Percentiles rank a stretch among this genome's conserved stretches.
These are phyloP conservation scores for Metschnikowia proteae DNA, from an alignment of 805 yeast genomes.

Conservation along the genomic window DNA sequence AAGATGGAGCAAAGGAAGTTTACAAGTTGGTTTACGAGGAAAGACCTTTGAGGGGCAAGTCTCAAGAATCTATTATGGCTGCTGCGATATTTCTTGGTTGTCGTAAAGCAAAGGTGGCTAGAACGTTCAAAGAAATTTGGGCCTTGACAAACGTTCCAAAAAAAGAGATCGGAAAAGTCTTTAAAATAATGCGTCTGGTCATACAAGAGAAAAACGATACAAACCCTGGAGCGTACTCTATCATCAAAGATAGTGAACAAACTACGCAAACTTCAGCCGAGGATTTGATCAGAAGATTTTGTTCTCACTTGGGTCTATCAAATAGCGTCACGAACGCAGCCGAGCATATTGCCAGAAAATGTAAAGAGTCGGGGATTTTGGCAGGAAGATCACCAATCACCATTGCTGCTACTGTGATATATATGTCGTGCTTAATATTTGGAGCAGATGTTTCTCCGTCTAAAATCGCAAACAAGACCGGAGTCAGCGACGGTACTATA, in stretches of 20 bases:
- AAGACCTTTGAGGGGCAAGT: conserved; percentile 78
- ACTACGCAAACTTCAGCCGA: conserved; percentile 90
- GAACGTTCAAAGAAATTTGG: conserved; percentile 94
- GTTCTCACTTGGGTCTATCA: conserved; percentile 87
- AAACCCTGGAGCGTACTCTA: conserved; percentile 39
- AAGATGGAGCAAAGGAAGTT: conserved; percentile 96
- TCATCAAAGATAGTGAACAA: conserved; percentile 48
- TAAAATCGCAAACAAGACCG: conserved; percentile 85
- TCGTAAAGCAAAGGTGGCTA: conserved; percentile 86
- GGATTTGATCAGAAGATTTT: conserved; percentile 91
- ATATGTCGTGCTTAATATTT: conserved; percentile 88
- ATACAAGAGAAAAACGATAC: conserved; percentile 54
- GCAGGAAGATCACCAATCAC: conserved; percentile 98
- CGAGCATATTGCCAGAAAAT: conserved; percentile 83
- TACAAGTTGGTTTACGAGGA: conserved; percentile 89
- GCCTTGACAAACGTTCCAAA: conserved; percentile 90
- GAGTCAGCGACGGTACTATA: conserved; percentile 96
- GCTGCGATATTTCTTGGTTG: conserved; percentile 95
- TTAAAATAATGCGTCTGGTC: conserved; percentile 68
- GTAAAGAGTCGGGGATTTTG: conserved; percentile 86
- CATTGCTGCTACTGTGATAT: conserved; percentile 95
- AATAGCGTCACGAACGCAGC: conserved; percentile 88
- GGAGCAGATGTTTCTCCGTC: conserved; percentile 71
- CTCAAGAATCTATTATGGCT: conserved; percentile 93
- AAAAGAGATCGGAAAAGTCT: conserved; percentile 90